Evolutionary conservation across 1,284 basidiomycete genomes (phyloP).

Genomic region (Ustilago bromivora): DNA sequence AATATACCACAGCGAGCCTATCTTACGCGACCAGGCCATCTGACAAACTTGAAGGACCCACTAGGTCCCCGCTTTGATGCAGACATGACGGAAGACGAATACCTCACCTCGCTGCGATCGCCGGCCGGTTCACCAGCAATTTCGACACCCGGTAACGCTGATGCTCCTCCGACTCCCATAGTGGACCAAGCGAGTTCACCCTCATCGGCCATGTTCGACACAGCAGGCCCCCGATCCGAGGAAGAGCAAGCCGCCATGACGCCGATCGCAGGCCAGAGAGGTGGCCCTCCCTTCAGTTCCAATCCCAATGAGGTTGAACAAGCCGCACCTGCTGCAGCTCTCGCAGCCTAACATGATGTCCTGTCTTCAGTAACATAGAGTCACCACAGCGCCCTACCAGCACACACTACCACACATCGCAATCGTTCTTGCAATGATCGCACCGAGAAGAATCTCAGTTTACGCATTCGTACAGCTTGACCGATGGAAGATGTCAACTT

Average conservation of each 20-base stretch:
- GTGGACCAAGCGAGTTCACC: conserved; percentile 8
- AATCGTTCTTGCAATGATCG: not conserved
- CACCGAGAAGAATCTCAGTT: not conserved
- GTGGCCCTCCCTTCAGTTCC: conserved; percentile 5
- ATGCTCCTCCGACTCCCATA: conserved; percentile 13
- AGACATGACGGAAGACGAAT: conserved; percentile 48
- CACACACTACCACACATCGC: not conserved
- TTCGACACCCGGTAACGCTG: conserved; percentile 34
- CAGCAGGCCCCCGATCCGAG: conserved; percentile 1
- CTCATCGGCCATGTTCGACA: not conserved
- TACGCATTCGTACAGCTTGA: not conserved
- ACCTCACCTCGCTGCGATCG: conserved; percentile 42
- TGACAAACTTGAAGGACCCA: conserved; percentile 20
- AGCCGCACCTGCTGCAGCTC: conserved; percentile 8
- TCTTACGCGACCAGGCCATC: conserved; percentile 16
- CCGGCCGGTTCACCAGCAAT: conserved; percentile 44
- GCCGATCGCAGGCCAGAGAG: conserved; percentile 15
- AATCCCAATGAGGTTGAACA: conserved; percentile 14
- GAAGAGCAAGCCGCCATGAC: conserved; percentile 17
- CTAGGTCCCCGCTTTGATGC: conserved; percentile 23
- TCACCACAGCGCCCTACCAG: not conserved
- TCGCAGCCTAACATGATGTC: conserved; percentile 21
- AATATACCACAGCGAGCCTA: conserved; percentile 5
- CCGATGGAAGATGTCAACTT: not conserved
- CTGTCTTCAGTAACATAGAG: not conserved